These are phyloP conservation scores for Pythium chondricola DNA, from an alignment of 352 stramenopile genomes.

Conservation along the genomic window DNA sequence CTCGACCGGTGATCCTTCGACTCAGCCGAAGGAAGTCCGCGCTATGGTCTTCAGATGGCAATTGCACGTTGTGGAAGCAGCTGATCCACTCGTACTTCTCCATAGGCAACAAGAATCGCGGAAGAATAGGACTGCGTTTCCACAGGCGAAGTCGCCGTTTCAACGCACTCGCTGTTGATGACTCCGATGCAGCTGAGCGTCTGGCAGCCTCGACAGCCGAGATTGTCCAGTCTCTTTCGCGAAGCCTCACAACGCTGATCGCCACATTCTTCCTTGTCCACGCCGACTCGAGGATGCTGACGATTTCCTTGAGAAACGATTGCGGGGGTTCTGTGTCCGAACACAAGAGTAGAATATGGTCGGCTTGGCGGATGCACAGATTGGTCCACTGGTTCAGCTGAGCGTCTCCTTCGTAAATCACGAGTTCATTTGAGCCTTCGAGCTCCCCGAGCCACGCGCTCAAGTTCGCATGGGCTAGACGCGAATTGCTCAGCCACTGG, in stretches of 20 bases:
- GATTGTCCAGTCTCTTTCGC: conserved; percentile 70
- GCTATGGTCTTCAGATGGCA: conserved; percentile 65
- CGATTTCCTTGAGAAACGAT: conserved; percentile 66
- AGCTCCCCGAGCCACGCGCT: conserved; percentile 79
- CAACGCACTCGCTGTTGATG: conserved; percentile 41
- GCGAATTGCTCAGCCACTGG: conserved; percentile 67
- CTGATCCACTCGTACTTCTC: conserved; percentile 87
- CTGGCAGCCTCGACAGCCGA: conserved; percentile 42
- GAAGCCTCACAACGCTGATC: conserved; percentile 77
- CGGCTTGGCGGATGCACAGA: conserved; percentile 78
- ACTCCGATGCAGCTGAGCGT: conserved; percentile 34
- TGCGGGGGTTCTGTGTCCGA: conserved; percentile 66
- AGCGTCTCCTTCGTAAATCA: conserved; percentile 77
- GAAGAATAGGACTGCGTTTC: conserved; percentile 52
- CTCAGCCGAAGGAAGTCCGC: conserved; percentile 82
- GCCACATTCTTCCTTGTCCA: conserved; percentile 67
- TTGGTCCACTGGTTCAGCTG: conserved; percentile 75
- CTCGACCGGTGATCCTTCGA: conserved; percentile 88
- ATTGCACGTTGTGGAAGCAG: conserved; percentile 81
- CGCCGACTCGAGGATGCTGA: conserved; percentile 50
- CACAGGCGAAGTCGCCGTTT: conserved; percentile 55
- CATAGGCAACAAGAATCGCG: conserved; percentile 66
- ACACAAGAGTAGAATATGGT: conserved; percentile 78
- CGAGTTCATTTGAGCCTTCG: conserved; percentile 65
- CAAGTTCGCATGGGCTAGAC: conserved; percentile 58